Percentiles rank a stretch among this genome's conserved stretches.
phyloP scores from a whole-genome alignment of 2,329 filamentous ascomycete genomes.

The Thelonectria olida region DNA sequence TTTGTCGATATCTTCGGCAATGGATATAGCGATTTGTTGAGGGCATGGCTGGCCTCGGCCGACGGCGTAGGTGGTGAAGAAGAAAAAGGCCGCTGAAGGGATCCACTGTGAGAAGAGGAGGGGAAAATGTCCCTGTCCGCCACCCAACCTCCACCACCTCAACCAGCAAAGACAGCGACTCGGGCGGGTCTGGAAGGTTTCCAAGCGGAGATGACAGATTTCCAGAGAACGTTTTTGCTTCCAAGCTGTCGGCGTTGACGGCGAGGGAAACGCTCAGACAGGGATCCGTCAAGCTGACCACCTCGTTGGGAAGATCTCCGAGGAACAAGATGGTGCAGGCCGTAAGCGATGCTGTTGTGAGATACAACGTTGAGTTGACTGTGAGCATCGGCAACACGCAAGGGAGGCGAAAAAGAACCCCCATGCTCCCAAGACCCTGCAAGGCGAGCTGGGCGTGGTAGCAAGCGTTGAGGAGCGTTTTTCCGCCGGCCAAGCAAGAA shows the following conservation, averaged over 20 bases:
- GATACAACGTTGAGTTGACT: neutral
- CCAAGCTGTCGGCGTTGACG: conserved; percentile 4
- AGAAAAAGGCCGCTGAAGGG: neutral
- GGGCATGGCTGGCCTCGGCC: conserved; percentile 1
- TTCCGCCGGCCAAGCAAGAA: neutral
- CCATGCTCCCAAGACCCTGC: neutral
- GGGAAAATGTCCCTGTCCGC: conserved; percentile 4
- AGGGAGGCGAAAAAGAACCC: neutral
- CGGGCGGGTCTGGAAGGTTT: conserved; percentile 21
- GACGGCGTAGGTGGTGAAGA: neutral
- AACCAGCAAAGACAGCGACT: conserved; percentile 8
- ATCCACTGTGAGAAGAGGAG: conserved; percentile 2
- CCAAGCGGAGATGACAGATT: conserved; percentile 8
- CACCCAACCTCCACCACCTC: conserved; percentile 8
- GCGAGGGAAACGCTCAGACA: conserved; percentile 3
- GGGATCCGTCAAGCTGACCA: conserved; percentile 13
- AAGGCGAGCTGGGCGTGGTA: neutral
- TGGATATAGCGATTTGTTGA: neutral
- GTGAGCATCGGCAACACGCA: neutral
- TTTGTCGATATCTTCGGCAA: neutral
- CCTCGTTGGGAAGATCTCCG: neutral
- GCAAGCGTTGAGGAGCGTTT: neutral
- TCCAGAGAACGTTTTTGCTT: neutral
- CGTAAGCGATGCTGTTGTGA: too few species aligned
- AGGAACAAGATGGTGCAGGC: neutral